Percentiles rank a stretch among this genome's conserved stretches.
Evolutionary conservation across 306 rosid genomes (phyloP).

Genomic region (Senna siamea): DNA sequence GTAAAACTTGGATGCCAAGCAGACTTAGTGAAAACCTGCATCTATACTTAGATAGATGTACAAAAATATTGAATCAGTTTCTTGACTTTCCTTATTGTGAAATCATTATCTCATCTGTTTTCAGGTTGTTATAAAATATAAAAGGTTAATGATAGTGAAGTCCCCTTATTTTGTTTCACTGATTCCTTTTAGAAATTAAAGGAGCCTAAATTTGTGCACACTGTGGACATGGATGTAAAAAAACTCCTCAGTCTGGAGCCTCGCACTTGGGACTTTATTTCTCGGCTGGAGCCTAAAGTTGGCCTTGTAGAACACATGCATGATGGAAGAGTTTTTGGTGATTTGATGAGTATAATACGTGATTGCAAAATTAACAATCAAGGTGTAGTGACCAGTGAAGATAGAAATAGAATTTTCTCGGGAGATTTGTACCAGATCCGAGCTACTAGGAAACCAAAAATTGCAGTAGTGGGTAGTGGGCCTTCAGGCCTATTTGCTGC

Average conservation of each 20-base stretch:
- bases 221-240: slow-evolving; percentile 88
- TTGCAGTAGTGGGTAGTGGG: slow-evolving; percentile 90
- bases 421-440: slow-evolving; percentile 29
- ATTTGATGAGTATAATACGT: slow-evolving; percentile 61
- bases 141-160: background rate
- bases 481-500: slow-evolving; percentile 92
- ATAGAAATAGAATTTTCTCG: slow-evolving; percentile 44
- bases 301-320: slow-evolving; percentile 76
- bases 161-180: slow-evolving; percentile 36
- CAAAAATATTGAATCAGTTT: background rate
- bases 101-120: slow-evolving; percentile 8
- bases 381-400: slow-evolving; percentile 37
- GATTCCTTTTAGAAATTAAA: slow-evolving; percentile 61
- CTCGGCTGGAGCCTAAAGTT: slow-evolving; percentile 77
- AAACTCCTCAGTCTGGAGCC: slow-evolving; percentile 75
- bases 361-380: slow-evolving; percentile 50
- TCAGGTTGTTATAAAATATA: background rate
- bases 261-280: slow-evolving; percentile 82
- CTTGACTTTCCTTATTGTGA: slow-evolving; percentile 10
- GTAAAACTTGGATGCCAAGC: slow-evolving; percentile 20
- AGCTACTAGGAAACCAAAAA: slow-evolving; percentile 60
- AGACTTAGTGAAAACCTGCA: slow-evolving; percentile 24
- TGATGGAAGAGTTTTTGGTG: slow-evolving; percentile 50
- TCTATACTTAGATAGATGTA: background rate
- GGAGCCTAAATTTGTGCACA: slow-evolving; percentile 91